These are phyloP conservation scores for Teratosphaeria pseudoeucalypti DNA, from an alignment of 2,329 filamentous ascomycete species.

Conservation along the genomic window DNA sequence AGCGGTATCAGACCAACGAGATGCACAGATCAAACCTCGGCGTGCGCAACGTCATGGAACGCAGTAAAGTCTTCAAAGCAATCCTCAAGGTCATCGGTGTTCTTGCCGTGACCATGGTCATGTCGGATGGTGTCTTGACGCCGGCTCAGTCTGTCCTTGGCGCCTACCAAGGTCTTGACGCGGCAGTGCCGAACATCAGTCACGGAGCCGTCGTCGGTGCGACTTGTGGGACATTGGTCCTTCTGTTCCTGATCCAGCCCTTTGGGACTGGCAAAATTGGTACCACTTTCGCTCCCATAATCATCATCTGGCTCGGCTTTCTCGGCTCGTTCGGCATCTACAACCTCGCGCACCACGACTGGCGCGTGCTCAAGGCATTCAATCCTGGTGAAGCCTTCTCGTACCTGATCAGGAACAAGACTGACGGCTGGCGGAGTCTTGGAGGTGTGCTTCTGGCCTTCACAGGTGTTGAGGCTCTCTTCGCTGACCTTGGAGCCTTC, in stretches of 20 bases:
- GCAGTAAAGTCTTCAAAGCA: slow-evolving; percentile 41
- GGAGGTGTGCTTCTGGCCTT: slow-evolving; percentile 62
- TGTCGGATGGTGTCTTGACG: slow-evolving; percentile 56
- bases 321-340: slow-evolving; percentile 56
- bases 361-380: slow-evolving; percentile 43
- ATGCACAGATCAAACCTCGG: slow-evolving; percentile 42
- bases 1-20: slow-evolving; percentile 49
- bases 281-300: slow-evolving; percentile 53
- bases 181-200: slow-evolving; percentile 47
- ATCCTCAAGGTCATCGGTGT: slow-evolving; percentile 52
- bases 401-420: slow-evolving; percentile 50
- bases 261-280: slow-evolving; percentile 54
- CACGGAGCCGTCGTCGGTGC: slow-evolving; percentile 51
- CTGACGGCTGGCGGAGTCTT: slow-evolving; percentile 53
- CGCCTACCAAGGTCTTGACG: slow-evolving; percentile 50
- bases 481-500: slow-evolving; percentile 69
- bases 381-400: slow-evolving; percentile 47
- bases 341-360: slow-evolving; percentile 38
- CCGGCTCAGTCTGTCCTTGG: slow-evolving; percentile 61
- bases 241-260: slow-evolving; percentile 55
- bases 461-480: slow-evolving; percentile 69
- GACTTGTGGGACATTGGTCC: slow-evolving; percentile 53
- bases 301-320: slow-evolving; percentile 55
- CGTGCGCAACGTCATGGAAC: slow-evolving; percentile 49
- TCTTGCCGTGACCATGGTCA: slow-evolving; percentile 57